These are phyloP conservation scores for Fistulifera pelliculosa DNA, from an alignment of 108 stramenopile genomes.

Conservation along the genomic window DNA sequence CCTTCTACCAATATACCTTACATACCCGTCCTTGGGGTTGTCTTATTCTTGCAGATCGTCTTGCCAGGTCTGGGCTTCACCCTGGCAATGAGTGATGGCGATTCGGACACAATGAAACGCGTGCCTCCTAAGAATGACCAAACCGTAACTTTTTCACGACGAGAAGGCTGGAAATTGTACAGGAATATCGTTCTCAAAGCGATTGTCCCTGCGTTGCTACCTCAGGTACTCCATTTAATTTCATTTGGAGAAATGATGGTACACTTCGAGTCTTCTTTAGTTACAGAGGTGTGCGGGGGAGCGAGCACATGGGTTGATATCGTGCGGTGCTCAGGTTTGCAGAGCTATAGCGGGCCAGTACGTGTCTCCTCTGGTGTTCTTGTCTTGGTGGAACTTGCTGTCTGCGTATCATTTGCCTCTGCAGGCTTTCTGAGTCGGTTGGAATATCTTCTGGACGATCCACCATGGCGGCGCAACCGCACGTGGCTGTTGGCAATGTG, in stretches of 20 bases:
- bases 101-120: constrained; percentile 50
- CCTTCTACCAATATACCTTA: constrained; percentile 42
- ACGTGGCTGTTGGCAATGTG: constrained; percentile 36
- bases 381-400: constrained; percentile 41
- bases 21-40: constrained; percentile 47
- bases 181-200: constrained; percentile 36
- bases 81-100: constrained; percentile 47
- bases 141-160: constrained; percentile 48
- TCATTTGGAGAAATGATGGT: constrained; percentile 47
- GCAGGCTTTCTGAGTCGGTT: constrained; percentile 57
- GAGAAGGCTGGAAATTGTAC: constrained; percentile 37
- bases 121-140: constrained; percentile 79
- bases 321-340: constrained; percentile 55
- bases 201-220: constrained; percentile 43
- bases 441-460: constrained; percentile 36
- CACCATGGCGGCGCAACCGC: constrained; percentile 55
- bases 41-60: constrained; percentile 53
- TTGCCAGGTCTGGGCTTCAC: constrained; percentile 59
- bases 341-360: constrained; percentile 48
- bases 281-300: constrained; percentile 8
- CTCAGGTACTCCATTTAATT: constrained; percentile 61
- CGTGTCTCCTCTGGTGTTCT: constrained; percentile 38
- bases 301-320: constrained; percentile 26
- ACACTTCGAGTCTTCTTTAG: constrained; percentile 24
- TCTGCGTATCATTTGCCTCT: constrained; percentile 49